Conservation (phyloP, 2,329 filamentous ascomycete genomes). For the Sporothrix euskadiensis region DNA sequence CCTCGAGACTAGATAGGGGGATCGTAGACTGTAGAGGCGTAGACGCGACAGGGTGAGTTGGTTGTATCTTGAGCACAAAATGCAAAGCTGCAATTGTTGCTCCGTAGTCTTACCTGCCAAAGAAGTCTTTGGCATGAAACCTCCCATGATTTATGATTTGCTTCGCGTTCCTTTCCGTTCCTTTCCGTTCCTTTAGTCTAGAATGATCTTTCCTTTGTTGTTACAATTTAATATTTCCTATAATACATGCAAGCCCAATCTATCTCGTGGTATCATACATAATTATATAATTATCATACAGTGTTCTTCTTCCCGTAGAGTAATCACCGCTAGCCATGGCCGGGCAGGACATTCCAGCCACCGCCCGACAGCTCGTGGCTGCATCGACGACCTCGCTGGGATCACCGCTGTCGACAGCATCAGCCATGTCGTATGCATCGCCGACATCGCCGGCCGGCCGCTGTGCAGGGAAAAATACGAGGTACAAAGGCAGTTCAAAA, state of each 20-base stretch:
- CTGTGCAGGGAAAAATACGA: background rate
- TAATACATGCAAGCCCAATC: background rate
- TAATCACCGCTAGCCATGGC: background rate
- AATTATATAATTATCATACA: background rate
- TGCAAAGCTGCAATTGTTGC: background rate
- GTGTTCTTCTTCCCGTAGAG: fast-evolving
- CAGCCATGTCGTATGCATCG: background rate
- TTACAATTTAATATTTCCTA: background rate
- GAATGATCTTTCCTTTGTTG: background rate
- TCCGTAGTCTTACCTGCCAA: background rate
- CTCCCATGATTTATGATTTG: background rate
- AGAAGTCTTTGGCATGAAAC: background rate
- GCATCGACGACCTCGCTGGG: background rate
- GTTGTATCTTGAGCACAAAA: background rate
- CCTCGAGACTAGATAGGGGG: background rate
- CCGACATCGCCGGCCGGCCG: background rate
- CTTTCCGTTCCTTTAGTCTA: background rate
- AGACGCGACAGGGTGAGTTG: background rate
- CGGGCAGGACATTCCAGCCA: background rate
- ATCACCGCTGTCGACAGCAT: background rate
- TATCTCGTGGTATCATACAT: constrained; percentile 2
- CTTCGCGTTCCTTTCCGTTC: background rate
- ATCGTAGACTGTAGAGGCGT: background rate
- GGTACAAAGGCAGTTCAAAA: background rate
- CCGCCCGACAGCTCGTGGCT: background rate